These are phyloP conservation scores for Cercospora sesami DNA, from an alignment of 2,329 filamentous ascomycete genomes.

Conservation along the genomic window DNA sequence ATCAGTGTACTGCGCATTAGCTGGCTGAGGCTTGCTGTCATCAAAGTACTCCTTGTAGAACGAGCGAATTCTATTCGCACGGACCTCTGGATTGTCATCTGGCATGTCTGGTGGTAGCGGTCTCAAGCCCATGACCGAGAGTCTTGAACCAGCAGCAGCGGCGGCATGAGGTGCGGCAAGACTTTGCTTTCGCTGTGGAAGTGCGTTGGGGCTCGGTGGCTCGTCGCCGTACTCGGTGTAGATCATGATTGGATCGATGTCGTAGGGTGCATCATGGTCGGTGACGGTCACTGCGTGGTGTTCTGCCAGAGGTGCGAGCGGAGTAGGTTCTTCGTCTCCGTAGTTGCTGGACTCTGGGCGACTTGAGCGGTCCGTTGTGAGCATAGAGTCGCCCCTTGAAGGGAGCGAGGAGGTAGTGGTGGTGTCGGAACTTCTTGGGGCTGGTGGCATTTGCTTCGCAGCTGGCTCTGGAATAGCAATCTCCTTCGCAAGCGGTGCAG, in stretches of 20 bases:
- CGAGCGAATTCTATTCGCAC: slow-evolving; percentile 93
- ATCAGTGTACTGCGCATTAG: slow-evolving; percentile 46
- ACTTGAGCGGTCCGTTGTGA: slow-evolving; percentile 22
- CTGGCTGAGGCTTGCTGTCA: slow-evolving; percentile 61
- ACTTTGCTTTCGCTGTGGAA: slow-evolving; percentile 24
- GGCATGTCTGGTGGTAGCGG: slow-evolving; percentile 86
- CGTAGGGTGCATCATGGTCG: slow-evolving; percentile 30
- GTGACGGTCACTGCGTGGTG: slow-evolving; percentile 24
- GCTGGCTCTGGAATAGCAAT: slow-evolving; percentile 25
- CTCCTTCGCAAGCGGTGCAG: slow-evolving; percentile 24
- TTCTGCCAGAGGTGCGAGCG: slow-evolving; percentile 12
- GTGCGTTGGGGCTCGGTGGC: slow-evolving; percentile 21
- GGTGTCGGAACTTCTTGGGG: slow-evolving; percentile 18
- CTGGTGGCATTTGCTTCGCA: slow-evolving; percentile 26
- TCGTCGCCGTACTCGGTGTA: slow-evolving; percentile 29
- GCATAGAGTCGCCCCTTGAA: slow-evolving; percentile 30
- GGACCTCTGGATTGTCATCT: slow-evolving; percentile 86
- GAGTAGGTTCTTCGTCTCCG: slow-evolving; percentile 28
- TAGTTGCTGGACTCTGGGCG: slow-evolving; percentile 35
- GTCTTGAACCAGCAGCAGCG: slow-evolving; percentile 37
- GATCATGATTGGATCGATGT: slow-evolving; percentile 33
- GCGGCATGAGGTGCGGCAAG: slow-evolving; percentile 16
- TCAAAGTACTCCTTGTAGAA: slow-evolving; percentile 99
- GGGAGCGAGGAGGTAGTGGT: slow-evolving; percentile 23
- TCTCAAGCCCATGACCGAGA: slow-evolving; percentile 64